Percentiles rank a stretch among this genome's conserved stretches.
phyloP scores from a whole-genome alignment of 768 basidiomycete species.

The Boletales sp. region DNA sequence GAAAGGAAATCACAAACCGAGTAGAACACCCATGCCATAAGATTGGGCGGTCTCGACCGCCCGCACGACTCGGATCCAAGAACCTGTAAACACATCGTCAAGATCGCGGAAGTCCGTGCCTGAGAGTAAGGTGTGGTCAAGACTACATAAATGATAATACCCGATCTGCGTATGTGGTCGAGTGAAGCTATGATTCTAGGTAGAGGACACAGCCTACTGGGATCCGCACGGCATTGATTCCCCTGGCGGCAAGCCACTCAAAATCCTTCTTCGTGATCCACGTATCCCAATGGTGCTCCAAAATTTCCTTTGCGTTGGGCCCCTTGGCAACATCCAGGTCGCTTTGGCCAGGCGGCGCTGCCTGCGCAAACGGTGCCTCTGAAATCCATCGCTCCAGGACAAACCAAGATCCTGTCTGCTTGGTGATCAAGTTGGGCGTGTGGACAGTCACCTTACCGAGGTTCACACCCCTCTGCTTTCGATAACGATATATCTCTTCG shows the following conservation, averaged over 20 bases:
- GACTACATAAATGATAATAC: slow-evolving; percentile 65
- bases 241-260: slow-evolving; percentile 48
- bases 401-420: slow-evolving; percentile 65
- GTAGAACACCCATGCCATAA: slow-evolving; percentile 66
- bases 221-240: slow-evolving; percentile 59
- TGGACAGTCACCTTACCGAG: slow-evolving; percentile 46
- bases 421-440: slow-evolving; percentile 5
- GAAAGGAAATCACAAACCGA: slow-evolving; percentile 42
- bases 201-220: slow-evolving; percentile 53
- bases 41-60: slow-evolving; percentile 57
- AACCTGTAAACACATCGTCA: slow-evolving; percentile 51
- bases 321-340: slow-evolving; percentile 70
- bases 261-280: slow-evolving; percentile 56
- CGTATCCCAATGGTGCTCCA: slow-evolving; percentile 47
- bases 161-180: slow-evolving; percentile 49
- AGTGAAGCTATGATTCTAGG: neutral
- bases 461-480: slow-evolving; percentile 80
- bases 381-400: slow-evolving; percentile 77
- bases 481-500: slow-evolving; percentile 47
- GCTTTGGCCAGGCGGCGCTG: slow-evolving; percentile 54
- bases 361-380: slow-evolving; percentile 52
- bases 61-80: slow-evolving; percentile 60
- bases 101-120: slow-evolving; percentile 64
- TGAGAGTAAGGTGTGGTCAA: slow-evolving; percentile 52
- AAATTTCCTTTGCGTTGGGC: slow-evolving; percentile 36